phyloP scores from a whole-genome alignment of 2,329 filamentous ascomycete genomes.

The Colletotrichum somersetense region DNA sequence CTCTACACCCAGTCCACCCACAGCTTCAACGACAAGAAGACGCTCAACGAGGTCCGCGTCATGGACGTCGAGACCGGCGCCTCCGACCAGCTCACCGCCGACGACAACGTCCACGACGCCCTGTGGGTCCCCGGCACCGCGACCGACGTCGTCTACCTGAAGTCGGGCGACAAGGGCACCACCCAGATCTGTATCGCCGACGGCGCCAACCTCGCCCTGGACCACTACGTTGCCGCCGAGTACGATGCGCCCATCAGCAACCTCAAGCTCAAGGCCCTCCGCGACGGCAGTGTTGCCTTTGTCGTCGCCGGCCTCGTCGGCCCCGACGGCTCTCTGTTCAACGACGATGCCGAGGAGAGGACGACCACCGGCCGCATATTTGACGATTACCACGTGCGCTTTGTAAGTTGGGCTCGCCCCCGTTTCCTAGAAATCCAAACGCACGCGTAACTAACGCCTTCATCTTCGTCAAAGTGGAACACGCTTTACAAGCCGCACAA shows the following conservation, averaged over 20 bases:
- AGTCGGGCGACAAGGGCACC: constrained; percentile 46
- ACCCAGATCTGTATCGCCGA: constrained; percentile 51
- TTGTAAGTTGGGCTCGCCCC: constrained; percentile 46
- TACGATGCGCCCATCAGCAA: constrained; percentile 51
- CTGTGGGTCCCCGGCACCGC: constrained; percentile 52
- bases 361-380: constrained; percentile 51
- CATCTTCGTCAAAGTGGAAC: constrained; percentile 48
- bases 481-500: constrained; percentile 48
- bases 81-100: constrained; percentile 46
- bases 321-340: constrained; percentile 50
- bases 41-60: constrained; percentile 50
- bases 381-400: constrained; percentile 50
- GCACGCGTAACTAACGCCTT: background rate
- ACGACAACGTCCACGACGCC: constrained; percentile 50
- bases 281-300: constrained; percentile 52
- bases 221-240: constrained; percentile 47
- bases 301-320: constrained; percentile 52
- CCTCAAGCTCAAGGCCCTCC: constrained; percentile 52
- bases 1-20: constrained; percentile 57
- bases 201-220: constrained; percentile 42
- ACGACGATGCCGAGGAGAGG: constrained; percentile 46
- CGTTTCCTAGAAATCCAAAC: background rate
- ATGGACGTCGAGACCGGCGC: constrained; percentile 50
- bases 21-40: constrained; percentile 50
- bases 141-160: constrained; percentile 51